Conservation (phyloP, 495 filamentous ascomycete species). For the Apiosordaria backusii region DNA sequence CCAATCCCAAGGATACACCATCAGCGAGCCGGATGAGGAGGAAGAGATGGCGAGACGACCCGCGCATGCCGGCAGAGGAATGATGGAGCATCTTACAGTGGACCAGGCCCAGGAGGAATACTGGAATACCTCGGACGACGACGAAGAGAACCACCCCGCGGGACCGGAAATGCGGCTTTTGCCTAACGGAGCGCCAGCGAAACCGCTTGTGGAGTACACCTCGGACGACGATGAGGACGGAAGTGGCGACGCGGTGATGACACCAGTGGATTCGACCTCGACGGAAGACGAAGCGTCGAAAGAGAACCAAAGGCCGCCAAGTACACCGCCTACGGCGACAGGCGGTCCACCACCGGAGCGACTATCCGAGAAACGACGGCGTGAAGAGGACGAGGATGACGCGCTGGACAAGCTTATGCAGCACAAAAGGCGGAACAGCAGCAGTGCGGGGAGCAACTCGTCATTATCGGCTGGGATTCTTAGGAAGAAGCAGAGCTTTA, state of each 20-base stretch:
- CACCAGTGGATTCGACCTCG: conserved; percentile 20
- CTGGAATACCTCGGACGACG: conserved; percentile 89
- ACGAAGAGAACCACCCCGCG: conserved; percentile 56
- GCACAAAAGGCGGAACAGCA: conserved; percentile 63
- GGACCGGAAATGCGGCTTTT: conserved; percentile 23
- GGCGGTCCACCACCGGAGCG: conserved; percentile 62
- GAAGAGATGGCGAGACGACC: conserved; percentile 50
- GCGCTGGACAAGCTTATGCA: conserved; percentile 69
- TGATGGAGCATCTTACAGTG: conserved; percentile 64
- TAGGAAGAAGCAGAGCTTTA: conserved; percentile 28
- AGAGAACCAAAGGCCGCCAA: conserved; percentile 36
- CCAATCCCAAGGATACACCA: conserved; percentile 64
- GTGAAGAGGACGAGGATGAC: conserved; percentile 86
- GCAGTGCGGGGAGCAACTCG: conserved; percentile 27
- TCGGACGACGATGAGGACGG: conserved; percentile 73
- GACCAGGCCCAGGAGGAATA: conserved; percentile 90
- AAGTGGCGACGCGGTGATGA: conserved; percentile 44
- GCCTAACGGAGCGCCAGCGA: conserved; percentile 40
- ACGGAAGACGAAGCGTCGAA: conserved; percentile 54
- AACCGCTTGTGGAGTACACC: conserved; percentile 84
- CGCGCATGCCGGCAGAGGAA: conserved; percentile 61
- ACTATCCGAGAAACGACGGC: conserved; percentile 83
- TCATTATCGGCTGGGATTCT: conserved; percentile 13
- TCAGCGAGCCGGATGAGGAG: conserved; percentile 54
- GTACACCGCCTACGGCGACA: conserved; percentile 18